A percentile compares a stretch with the other conserved stretches of the same genome.
Evolutionary conservation across 495 filamentous ascomycete genomes (phyloP).

Genomic region (Chaetomium tenue): DNA sequence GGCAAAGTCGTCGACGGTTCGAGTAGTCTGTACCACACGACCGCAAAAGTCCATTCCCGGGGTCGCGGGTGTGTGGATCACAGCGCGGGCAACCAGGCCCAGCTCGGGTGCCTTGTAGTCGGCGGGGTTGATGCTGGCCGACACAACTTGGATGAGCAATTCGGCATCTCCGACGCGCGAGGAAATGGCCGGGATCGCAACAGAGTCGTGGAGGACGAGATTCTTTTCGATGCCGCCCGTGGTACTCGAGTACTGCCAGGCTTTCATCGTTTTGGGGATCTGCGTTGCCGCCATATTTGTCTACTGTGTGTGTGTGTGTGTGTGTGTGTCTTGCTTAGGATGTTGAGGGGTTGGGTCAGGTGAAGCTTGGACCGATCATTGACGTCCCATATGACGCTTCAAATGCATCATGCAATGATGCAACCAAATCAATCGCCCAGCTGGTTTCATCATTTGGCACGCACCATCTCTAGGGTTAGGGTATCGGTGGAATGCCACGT

Average conservation of each 20-base stretch:
- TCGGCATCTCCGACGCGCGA: constrained; percentile 41
- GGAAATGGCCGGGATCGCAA: constrained; percentile 36
- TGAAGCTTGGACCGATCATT: too few species aligned
- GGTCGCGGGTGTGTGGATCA: constrained; percentile 48
- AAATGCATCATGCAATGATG: too few species aligned
- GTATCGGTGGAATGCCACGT: too few species aligned
- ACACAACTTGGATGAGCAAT: constrained; percentile 57
- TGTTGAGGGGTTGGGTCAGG: too few species aligned
- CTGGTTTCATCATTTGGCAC: too few species aligned
- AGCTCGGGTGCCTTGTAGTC: constrained; percentile 69
- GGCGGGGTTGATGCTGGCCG: constrained; percentile 61
- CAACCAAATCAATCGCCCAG: too few species aligned
- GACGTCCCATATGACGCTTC: too few species aligned
- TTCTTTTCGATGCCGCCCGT: constrained; percentile 55
- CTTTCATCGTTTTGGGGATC: constrained; percentile 52
- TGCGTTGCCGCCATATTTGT: constrained; percentile 13
- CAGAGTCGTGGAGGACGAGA: constrained; percentile 41
- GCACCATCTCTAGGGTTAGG: too few species aligned
- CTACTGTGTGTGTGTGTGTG: too few species aligned
- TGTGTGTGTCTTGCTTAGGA: too few species aligned
- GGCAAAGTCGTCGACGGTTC: constrained; percentile 32
- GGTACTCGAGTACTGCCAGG: constrained; percentile 60
- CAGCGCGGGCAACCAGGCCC: constrained; percentile 40
- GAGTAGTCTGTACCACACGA: constrained; percentile 44
- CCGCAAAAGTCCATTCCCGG: constrained; percentile 66